Evolutionary conservation across 768 basidiomycete species (phyloP).

Genomic region (Xerocomellus intermedius): DNA sequence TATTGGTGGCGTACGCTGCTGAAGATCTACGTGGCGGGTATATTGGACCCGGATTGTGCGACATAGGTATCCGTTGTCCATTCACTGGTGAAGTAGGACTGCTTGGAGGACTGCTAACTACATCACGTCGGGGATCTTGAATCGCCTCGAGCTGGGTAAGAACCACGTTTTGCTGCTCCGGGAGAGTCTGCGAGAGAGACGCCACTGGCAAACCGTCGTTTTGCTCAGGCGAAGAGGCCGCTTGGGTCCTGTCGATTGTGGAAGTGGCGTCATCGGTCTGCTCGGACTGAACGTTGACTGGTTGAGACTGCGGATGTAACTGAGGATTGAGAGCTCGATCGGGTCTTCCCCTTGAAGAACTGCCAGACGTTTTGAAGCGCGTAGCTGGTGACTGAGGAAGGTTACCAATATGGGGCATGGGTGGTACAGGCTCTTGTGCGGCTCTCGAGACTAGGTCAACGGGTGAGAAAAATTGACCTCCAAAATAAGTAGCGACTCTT

Average conservation of each 20-base stretch:
- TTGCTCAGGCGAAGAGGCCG: conserved; percentile 2
- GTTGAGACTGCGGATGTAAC: conserved; percentile 2
- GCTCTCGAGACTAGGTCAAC: conserved; percentile 49
- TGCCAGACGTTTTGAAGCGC: neutral
- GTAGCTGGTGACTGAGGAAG: conserved; percentile 28
- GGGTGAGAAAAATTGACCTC: conserved; percentile 3
- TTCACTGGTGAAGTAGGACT: conserved; percentile 6
- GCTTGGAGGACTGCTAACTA: neutral
- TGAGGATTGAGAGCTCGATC: conserved; percentile 23
- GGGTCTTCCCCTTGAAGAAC: conserved; percentile 16
- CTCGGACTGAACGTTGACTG: neutral
- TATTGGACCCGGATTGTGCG: conserved; percentile 17
- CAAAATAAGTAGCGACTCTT: conserved; percentile 28
- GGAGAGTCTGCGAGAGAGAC: conserved; percentile 2
- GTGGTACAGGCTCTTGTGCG: conserved; percentile 66
- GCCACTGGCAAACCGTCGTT: conserved; percentile 1
- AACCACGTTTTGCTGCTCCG: conserved; percentile 5
- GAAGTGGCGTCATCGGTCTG: neutral
- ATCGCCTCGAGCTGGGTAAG: neutral
- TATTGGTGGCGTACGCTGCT: conserved; percentile 8
- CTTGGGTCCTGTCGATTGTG: neutral
- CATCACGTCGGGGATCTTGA: conserved; percentile 5
- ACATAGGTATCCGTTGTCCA: conserved; percentile 17
- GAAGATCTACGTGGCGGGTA: conserved; percentile 29
- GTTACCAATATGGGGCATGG: conserved; percentile 50